Evolutionary conservation across 1,284 basidiomycete species (phyloP), one percentile per base, ranked within the genome.

Genomic region (Melampsora americana): DNA sequence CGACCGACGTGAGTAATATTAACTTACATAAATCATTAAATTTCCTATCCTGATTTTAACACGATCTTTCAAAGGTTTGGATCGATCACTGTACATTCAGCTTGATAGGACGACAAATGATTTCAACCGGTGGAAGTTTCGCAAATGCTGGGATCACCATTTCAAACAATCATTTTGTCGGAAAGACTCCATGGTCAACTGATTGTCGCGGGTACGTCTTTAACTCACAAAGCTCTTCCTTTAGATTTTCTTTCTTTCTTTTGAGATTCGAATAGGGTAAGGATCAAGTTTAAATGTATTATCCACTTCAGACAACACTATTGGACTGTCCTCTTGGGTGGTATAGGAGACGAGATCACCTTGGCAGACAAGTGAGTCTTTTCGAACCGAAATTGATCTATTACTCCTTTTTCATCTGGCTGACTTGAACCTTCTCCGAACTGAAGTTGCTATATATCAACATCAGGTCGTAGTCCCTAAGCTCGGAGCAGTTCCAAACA

Each of bases 51-150:
- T 44, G 42, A 44, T 14, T 2, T 66, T 5, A 11, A 23, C 2
- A 20, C 16, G 11, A 35, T 32, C 3, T 44, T 23, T 65, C 5
- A 44, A 44, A 77, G 74, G 56, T 77, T 60, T 77, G 66, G 74
- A 69, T 77, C 7, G 74, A 77, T 53, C 74, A 77, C 56, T 77
- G 74, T 50, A 53, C 74, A n/a, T 69, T 77, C n/a, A 69, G 61
- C 32, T 5, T 53, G 39, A 65, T 77, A 16, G 74, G 74, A 12
- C 74, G 74, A 30, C 74, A 77, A 66, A 69, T 77, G 66, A 69
- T 77, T 18, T 66, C 64, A 14, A 23, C 28, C 7, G 53, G 28
- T 56, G 28, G n/a, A n/a, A 28, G 53, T 28, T 44, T 44, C 42
- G 7, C n/a, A 56, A 56, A 56, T 14, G 53, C 39, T 16, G 60